Base-by-base conservation (phyloP, 129 eudicot species). In the Smallanthus sonchifolius region DNA sequence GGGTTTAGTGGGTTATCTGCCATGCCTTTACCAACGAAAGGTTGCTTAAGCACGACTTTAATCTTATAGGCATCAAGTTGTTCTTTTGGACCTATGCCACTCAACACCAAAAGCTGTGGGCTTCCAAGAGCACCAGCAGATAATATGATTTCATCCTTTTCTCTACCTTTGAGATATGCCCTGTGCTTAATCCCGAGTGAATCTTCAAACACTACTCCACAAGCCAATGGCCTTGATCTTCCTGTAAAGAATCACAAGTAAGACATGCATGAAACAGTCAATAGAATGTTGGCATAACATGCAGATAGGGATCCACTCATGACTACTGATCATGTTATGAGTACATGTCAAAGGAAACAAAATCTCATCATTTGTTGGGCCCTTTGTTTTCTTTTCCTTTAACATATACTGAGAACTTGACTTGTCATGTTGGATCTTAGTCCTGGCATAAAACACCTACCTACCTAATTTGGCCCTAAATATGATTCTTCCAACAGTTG, bases 81-180 rank as follows among this genome's bases (percentile, higher is more conserved):
- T 6, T 44, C 16, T 67, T 80, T 79, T 0, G 91, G 95, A 51
- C 95, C 91, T 24, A 89, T 84, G 47, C 95, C 95, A 67, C 95
- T 89, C 0, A 89, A 77, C 10, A 89, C 75, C 56, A 89, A 75
- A 68, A 89, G 49, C 16, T 89, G 95, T 54, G 95, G 95, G 81
- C 91, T 89, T 47, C 91, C 95, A 24, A 89, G 80, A 8, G 95
- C 91, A 10, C 95, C 91, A 19, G 80, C 65, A 8, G 91, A 81
- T 19, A 86, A 69, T 35, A 86, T 86, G 61, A 89, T 63, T 66
- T 89, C 91, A 51, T 82, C 82, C 86, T 84, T 32, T 75, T 64
- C 17, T 15, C 44, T 68, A 78, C 78, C 65, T 59, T 79, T 36
- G 82, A 84, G 13, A 86, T 65, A 45, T 19, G 86, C 95, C 73